Base-by-base conservation (phyloP, 495 filamentous ascomycete species). In the Neurospora sp. region DNA sequence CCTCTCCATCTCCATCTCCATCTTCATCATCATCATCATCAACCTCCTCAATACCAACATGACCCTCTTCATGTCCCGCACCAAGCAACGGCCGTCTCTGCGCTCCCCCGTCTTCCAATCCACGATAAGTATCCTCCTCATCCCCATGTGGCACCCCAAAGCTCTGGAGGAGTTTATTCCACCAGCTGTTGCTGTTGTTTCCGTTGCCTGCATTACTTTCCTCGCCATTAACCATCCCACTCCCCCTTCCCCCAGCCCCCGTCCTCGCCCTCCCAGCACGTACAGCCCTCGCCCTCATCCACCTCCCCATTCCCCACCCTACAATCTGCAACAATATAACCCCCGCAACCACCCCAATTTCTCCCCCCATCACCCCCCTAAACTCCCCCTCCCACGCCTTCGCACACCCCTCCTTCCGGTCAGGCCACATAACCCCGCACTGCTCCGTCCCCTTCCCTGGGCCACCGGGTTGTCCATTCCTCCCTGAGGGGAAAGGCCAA, bases 401-500 rank as follows among this genome's bases (percentile, higher is more conserved):
- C 2, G 38, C 20, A 41, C 76, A 77, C 16, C 74, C 42, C 27
- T 41, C 45, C 0, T 39, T 75, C n/a, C 77, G 1, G 0, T 72
- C 74, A 48, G 70, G 77, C 40, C 71, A 45, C 69, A 27, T 22
- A 0, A 0, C 0, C 16, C 45, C 72, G 1, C 77, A 79, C 0
- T 42, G 44, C 37, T 42, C 70, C 0, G 9, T 31, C 0, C 27
- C 37, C 2, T 27, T 22, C 4, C 27, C n/a, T 0, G 27, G 27
- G 27, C 14, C 45, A 1, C 27, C n/a, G 1, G 71, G 53, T 0
- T 22, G 45, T 4, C 44, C 44, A 9, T 20, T 20, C 3, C 18
- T 31, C 0, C 74, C 72, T 0, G 18, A 12, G 0, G 79, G 78
- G 73, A 91, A 91, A 91, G 90, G 91, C 82, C 83, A 91, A 1